Evolutionary conservation across 208 protist genomes (phyloP), one percentile per base, ranked within the genome.

Genomic region (Acanthamoeba sp.): DNA sequence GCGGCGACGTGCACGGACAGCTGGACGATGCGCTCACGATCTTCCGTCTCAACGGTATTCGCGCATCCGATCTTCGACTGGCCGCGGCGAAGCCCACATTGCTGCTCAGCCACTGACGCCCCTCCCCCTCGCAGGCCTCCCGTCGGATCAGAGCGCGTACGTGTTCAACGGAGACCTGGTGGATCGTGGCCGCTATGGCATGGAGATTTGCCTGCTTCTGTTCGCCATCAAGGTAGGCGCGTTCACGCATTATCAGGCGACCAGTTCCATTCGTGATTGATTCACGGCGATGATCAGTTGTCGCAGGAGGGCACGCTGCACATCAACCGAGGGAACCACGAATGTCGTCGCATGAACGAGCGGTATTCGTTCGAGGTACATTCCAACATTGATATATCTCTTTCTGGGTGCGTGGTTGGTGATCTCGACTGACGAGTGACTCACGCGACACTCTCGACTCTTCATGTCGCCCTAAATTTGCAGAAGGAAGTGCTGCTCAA

Each of bases 1-100:
- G 98, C 97, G 99, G 99, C 64, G 99, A 99, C 96, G 99, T 98
- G 2, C 99, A 99, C 96, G 99, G 99, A 1, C 99, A 99, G 96
- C 99, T 98, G 95, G 99, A 99, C 95, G 98, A 99, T 95, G 94
- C 99, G 42, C 96, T 99, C 64, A 98, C 99, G 95, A 99, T 99
- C 93, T 99, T 99, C 94, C 95, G 98, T 71, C 50, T 96, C 36
- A 96, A 96, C 62, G 95, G 96, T 38, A 66, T n/a, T n/a, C n/a
- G 34, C 69, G 80, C 12, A 95, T 20, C 34, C n/a, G n/a, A n/a
- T n/a, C n/a, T n/a, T n/a, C n/a, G n/a, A n/a, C n/a, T n/a, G n/a
- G n/a, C n/a, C n/a, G n/a, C n/a, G n/a, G n/a, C n/a, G n/a, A n/a
- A n/a, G n/a, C n/a, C n/a, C n/a, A n/a, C n/a, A n/a, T n/a, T 38